Conservation (phyloP, 2,329 filamentous ascomycete species). For the Blumeria hordei region DNA sequence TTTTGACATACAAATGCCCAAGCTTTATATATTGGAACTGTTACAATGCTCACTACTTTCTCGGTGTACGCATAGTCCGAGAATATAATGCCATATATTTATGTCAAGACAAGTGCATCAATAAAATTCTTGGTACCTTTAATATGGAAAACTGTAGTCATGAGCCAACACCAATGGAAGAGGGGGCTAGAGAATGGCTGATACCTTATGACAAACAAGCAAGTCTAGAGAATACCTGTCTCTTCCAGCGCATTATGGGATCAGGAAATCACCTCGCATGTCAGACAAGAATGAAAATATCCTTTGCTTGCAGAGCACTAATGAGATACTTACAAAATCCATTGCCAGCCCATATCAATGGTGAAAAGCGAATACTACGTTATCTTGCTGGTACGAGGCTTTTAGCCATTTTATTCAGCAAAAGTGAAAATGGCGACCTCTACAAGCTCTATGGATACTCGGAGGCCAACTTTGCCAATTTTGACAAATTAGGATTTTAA, state of each 20-base stretch:
- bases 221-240: neutral
- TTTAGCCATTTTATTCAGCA: neutral
- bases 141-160: neutral
- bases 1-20: no score
- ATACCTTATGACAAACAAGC: neutral
- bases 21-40: no score
- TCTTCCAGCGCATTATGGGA: constrained; percentile 1
- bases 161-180: neutral
- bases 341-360: neutral
- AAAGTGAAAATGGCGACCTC: neutral
- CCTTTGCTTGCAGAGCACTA: neutral
- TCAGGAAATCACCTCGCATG: neutral
- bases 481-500: neutral
- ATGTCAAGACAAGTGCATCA: neutral
- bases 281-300: neutral
- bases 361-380: neutral
- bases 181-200: neutral
- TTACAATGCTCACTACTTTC: neutral
- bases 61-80: neutral
- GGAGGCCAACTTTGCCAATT: neutral
- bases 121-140: neutral
- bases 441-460: neutral
- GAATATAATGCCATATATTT: neutral
- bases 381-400: neutral
- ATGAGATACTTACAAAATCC: constrained; percentile 2